phyloP scores from a whole-genome alignment of 2,329 filamentous ascomycete genomes.

The Aspergillus neotritici region DNA sequence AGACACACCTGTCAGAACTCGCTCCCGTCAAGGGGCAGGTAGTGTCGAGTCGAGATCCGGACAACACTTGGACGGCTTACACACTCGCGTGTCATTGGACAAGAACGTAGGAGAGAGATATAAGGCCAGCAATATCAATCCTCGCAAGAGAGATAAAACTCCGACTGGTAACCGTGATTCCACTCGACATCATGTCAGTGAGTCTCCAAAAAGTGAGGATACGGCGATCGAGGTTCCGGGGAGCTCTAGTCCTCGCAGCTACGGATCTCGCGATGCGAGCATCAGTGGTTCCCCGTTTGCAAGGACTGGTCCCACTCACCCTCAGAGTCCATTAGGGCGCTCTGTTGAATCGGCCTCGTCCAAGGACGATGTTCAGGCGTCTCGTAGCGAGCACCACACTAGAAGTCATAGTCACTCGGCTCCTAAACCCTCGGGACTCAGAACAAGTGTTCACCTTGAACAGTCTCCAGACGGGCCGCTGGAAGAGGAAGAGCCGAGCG shows the following conservation, averaged over 20 bases:
- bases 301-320: slow-evolving; percentile 34
- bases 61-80: slow-evolving; percentile 10
- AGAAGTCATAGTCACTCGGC: slow-evolving; percentile 10
- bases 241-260: slow-evolving; percentile 19
- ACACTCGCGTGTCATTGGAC: slow-evolving; percentile 16
- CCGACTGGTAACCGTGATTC: slow-evolving; percentile 23
- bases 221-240: slow-evolving; percentile 17
- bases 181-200: slow-evolving; percentile 24
- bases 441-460: slow-evolving; percentile 21
- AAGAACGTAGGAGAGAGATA: slow-evolving; percentile 13
- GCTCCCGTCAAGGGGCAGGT: slow-evolving; percentile 5
- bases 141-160: slow-evolving; percentile 31
- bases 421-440: slow-evolving; percentile 25
- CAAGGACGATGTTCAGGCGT: slow-evolving; percentile 18
- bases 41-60: slow-evolving; percentile 8
- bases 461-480: slow-evolving; percentile 9
- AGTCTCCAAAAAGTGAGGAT: slow-evolving; percentile 22
- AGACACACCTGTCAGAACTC: slow-evolving; percentile 6
- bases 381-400: slow-evolving; percentile 15
- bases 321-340: slow-evolving; percentile 25
- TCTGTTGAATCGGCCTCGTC: slow-evolving; percentile 25
- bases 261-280: slow-evolving; percentile 29
- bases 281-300: slow-evolving; percentile 48
- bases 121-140: slow-evolving; percentile 3
- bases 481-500: slow-evolving; percentile 11